Conservation (phyloP, 129 eudicot genomes). For the Logfia minima region DNA sequence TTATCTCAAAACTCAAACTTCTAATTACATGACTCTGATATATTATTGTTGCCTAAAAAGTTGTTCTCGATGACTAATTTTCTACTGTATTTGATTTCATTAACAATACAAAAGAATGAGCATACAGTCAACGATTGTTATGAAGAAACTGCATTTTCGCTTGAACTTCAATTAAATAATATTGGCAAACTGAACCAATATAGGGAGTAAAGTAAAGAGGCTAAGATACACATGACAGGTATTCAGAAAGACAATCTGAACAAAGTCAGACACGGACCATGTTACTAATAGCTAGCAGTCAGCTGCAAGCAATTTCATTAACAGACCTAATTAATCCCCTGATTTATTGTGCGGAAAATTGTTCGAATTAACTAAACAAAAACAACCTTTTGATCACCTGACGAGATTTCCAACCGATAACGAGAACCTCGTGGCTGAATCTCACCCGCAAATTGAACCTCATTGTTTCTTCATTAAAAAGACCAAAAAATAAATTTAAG, state of each 20-base stretch:
- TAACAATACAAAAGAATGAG: constrained; percentile 9
- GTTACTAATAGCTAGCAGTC: background rate
- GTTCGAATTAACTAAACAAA: no score
- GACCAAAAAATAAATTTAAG: background rate
- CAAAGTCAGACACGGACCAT: background rate
- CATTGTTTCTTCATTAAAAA: constrained; percentile 61
- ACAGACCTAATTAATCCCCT: background rate
- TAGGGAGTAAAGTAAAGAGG: no score
- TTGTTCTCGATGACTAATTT: background rate
- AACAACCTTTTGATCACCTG: constrained; percentile 83
- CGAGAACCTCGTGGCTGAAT: constrained; percentile 81
- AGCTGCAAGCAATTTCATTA: no score
- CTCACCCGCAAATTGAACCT: constrained; percentile 96
- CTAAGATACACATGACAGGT: constrained; percentile 9
- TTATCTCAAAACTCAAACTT: background rate
- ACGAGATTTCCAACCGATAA: constrained; percentile 50
- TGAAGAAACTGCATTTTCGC: background rate
- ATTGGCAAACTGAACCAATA: background rate
- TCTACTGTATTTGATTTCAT: background rate
- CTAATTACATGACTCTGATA: background rate
- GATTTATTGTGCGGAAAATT: no score
- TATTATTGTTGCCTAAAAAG: background rate
- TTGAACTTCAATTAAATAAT: constrained; percentile 18
- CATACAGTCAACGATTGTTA: background rate
- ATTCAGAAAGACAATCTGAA: background rate